Percentiles rank a stretch among this genome's conserved stretches.
Conservation (phyloP, 805 yeast genomes). For the Wickerhamiella azyma region DNA sequence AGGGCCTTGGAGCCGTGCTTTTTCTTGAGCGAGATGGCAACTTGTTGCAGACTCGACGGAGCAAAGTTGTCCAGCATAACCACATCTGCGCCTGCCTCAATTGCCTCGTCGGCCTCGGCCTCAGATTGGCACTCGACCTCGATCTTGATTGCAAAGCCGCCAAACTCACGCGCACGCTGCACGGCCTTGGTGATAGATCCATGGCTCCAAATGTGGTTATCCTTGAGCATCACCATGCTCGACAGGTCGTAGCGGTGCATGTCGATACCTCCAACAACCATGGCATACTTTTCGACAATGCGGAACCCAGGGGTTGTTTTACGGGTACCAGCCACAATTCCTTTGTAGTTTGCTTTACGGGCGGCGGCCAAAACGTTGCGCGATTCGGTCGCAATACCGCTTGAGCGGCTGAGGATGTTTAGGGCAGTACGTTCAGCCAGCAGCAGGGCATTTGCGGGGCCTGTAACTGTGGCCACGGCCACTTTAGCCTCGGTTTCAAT, state of each 20-base stretch:
- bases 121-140: slow-evolving; percentile 87
- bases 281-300: slow-evolving; percentile 76
- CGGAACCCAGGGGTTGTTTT: slow-evolving; percentile 96
- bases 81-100: slow-evolving; percentile 88
- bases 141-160: slow-evolving; percentile 80
- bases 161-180: slow-evolving; percentile 55
- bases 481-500: slow-evolving; percentile 42
- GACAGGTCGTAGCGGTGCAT: slow-evolving; percentile 84
- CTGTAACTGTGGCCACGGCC: slow-evolving; percentile 63
- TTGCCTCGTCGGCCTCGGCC: slow-evolving; percentile 82
- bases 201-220: slow-evolving; percentile 83
- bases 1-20: slow-evolving; percentile 44
- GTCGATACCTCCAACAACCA: slow-evolving; percentile 92
- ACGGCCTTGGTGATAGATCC: slow-evolving; percentile 87
- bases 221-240: slow-evolving; percentile 92
- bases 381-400: slow-evolving; percentile 80
- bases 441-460: slow-evolving; percentile 66
- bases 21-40: slow-evolving; percentile 48
- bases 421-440: slow-evolving; percentile 79
- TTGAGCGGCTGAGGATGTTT: slow-evolving; percentile 65
- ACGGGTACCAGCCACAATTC: slow-evolving; percentile 88
- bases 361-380: slow-evolving; percentile 45
- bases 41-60: slow-evolving; percentile 47
- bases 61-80: slow-evolving; percentile 86
- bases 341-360: slow-evolving; percentile 52